Evolutionary conservation across 305 asterid species (phyloP).

Genomic region (Solanum chacoense): DNA sequence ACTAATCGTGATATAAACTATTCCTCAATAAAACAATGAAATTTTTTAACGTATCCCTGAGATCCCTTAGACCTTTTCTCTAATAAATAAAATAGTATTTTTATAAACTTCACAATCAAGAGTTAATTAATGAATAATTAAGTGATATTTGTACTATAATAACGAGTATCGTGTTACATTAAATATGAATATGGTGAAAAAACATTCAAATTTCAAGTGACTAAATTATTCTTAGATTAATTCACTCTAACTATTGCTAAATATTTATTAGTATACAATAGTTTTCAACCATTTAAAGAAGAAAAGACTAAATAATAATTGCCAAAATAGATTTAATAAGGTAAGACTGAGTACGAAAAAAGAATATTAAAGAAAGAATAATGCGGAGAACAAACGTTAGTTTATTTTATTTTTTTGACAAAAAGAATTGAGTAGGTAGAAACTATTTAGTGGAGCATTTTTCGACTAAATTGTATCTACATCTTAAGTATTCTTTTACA

Average conservation of each 20-base stretch:
- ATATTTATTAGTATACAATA: too few relatives aligned
- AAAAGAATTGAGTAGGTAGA: background rate
- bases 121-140: background rate
- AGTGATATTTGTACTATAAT: background rate
- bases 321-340: too few relatives aligned
- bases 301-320: too few relatives aligned
- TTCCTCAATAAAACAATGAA: too few relatives aligned
- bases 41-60: background rate
- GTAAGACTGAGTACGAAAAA: too few relatives aligned
- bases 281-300: background rate
- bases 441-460: background rate
- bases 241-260: too few relatives aligned
- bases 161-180: too few relatives aligned
- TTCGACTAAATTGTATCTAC: background rate
- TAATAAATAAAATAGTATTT: too few relatives aligned
- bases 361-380: too few relatives aligned
- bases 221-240: background rate
- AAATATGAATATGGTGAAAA: too few relatives aligned
- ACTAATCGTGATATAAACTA: too few relatives aligned
- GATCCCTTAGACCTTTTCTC: background rate
- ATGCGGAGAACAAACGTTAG: background rate
- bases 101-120: background rate
- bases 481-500: background rate
- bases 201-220: background rate
- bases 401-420: background rate